Evolutionary conservation across 2,329 filamentous ascomycete species (phyloP).

Genomic region (Gnomoniopsis sp.): DNA sequence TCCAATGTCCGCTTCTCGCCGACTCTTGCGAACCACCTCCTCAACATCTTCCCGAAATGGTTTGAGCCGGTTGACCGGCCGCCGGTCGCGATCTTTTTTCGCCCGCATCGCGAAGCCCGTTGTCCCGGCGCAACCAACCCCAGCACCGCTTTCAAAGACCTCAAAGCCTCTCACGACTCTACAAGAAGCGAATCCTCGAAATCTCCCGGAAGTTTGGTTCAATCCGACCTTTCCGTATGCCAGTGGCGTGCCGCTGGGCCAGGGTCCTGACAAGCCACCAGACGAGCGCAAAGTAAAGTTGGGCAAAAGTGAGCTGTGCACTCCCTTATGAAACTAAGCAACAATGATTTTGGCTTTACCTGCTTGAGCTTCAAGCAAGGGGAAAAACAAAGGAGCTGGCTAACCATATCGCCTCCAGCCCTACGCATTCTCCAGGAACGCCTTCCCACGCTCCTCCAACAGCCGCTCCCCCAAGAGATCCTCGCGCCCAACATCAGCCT

Average conservation of each 20-base stretch:
- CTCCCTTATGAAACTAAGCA: not conserved
- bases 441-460: constrained; percentile 64
- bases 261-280: constrained; percentile 32
- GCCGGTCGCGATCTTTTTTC: constrained; percentile 22
- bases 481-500: constrained; percentile 71
- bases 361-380: constrained; percentile 8
- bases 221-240: constrained; percentile 33
- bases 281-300: constrained; percentile 61
- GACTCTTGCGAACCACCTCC: constrained; percentile 28
- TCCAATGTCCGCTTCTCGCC: constrained; percentile 33
- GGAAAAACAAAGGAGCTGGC: constrained; percentile 6
- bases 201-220: constrained; percentile 41
- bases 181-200: constrained; percentile 24
- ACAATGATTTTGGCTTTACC: not conserved
- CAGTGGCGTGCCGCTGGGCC: constrained; percentile 21
- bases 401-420: constrained; percentile 36
- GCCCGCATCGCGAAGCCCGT: constrained; percentile 10
- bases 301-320: constrained; percentile 51
- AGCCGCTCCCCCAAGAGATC: constrained; percentile 69
- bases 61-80: constrained; percentile 24
- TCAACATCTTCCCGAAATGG: constrained; percentile 20
- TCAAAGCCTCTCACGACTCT: constrained; percentile 20
- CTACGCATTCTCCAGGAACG: constrained; percentile 63
- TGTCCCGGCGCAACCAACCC: constrained; percentile 11
- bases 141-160: constrained; percentile 7